These are phyloP conservation scores for Exophiala dermatitidis DNA, from an alignment of 2,329 filamentous ascomycete genomes.

Conservation along the genomic window DNA sequence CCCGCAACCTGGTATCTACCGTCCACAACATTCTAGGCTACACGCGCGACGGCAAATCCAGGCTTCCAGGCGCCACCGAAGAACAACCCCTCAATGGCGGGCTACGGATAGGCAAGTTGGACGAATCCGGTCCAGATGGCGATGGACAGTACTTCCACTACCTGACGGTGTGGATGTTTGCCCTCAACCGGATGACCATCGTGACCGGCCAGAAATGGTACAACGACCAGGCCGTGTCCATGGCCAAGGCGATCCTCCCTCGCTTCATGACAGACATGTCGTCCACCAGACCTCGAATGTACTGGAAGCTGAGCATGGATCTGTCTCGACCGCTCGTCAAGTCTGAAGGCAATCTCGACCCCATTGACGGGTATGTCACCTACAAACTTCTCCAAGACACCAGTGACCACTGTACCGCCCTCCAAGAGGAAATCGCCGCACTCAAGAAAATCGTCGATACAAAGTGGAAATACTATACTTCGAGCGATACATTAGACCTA, in stretches of 20 bases:
- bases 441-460: constrained; percentile 45
- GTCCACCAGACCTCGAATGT: constrained; percentile 38
- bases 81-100: constrained; percentile 48
- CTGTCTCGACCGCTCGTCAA: constrained; percentile 42
- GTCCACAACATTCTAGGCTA: constrained; percentile 50
- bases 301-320: constrained; percentile 52
- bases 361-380: constrained; percentile 48
- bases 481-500: constrained; percentile 48
- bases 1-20: constrained; percentile 42
- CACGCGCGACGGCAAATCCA: constrained; percentile 43
- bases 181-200: constrained; percentile 48
- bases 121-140: constrained; percentile 44
- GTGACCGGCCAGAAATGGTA: constrained; percentile 43
- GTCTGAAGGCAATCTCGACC: constrained; percentile 51
- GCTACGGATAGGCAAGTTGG: constrained; percentile 51
- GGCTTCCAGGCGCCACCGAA: constrained; percentile 48
- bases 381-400: constrained; percentile 42
- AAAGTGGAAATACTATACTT: constrained; percentile 41
- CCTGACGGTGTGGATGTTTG: constrained; percentile 57
- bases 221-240: constrained; percentile 46
- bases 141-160: constrained; percentile 59
- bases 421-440: constrained; percentile 47
- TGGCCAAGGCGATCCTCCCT: constrained; percentile 49
- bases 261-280: constrained; percentile 43
- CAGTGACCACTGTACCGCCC: constrained; percentile 29